phyloP scores from a whole-genome alignment of 2,329 filamentous ascomycete genomes.

The Eutypa lata region DNA sequence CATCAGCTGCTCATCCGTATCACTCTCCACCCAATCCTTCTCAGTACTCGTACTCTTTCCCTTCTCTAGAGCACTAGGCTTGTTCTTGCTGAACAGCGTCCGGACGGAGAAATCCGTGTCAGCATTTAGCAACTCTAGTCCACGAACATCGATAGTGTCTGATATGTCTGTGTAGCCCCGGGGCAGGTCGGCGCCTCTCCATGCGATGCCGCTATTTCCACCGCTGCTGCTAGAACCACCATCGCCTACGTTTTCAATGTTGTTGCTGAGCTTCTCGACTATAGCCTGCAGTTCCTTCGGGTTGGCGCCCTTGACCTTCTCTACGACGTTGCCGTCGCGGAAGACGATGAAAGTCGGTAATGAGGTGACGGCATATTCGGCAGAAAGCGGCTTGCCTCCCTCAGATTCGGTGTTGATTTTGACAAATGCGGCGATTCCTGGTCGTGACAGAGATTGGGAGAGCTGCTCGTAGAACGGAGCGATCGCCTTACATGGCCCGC shows the following conservation, averaged over 20 bases:
- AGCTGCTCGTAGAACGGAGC: conserved; percentile 80
- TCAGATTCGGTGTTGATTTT: conserved; percentile 84
- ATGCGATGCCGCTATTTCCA: conserved; percentile 46
- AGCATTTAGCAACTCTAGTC: conserved; percentile 83
- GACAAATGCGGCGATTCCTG: conserved; percentile 74
- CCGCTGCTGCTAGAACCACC: conserved; percentile 36
- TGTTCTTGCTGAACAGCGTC: conserved; percentile 69
- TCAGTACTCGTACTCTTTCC: conserved; percentile 85
- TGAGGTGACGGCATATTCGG: conserved; percentile 69
- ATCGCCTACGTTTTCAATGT: conserved; percentile 58
- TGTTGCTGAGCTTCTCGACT: conserved; percentile 67
- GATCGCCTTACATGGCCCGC: conserved; percentile 78
- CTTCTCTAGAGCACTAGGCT: conserved; percentile 67
- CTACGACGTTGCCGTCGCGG: conserved; percentile 64
- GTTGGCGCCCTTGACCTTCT: conserved; percentile 73
- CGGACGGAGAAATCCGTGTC: conserved; percentile 71
- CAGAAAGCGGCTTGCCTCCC: conserved; percentile 59
- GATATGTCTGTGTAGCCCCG: conserved; percentile 83
- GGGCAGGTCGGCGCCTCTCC: conserved; percentile 73
- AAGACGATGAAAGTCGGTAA: conserved; percentile 93
- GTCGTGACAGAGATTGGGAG: conserved; percentile 65
- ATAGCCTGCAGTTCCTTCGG: conserved; percentile 65
- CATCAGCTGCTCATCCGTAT: conserved; percentile 95
- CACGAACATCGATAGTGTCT: conserved; percentile 72
- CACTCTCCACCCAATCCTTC: conserved; percentile 90